Conservation (phyloP, 108 stramenopile species). For the Thalassiosira profunda region DNA sequence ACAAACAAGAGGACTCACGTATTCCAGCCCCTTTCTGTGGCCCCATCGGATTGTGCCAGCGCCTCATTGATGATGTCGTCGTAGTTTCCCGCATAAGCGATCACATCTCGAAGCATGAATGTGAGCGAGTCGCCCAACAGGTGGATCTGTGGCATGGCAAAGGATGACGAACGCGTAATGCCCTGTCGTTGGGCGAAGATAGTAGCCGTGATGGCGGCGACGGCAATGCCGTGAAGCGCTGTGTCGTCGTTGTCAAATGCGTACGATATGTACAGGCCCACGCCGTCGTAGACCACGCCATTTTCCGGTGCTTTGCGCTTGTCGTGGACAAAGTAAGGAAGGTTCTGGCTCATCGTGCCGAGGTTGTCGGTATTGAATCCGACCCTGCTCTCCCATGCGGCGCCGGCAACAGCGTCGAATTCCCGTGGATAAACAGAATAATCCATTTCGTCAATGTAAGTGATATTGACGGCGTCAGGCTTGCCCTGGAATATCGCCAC, state of each 20-base stretch:
- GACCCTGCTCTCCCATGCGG: background rate
- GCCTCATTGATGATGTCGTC: constrained; percentile 3
- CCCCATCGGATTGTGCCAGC: background rate
- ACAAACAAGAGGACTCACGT: too few relatives aligned
- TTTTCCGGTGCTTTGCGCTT: background rate
- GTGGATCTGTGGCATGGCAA: background rate
- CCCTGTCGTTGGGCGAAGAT: constrained; percentile 7
- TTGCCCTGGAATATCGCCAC: constrained; percentile 8
- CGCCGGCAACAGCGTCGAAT: constrained; percentile 7
- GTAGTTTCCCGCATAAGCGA: background rate
- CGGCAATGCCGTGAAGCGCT: background rate
- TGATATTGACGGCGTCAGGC: background rate
- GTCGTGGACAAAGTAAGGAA: background rate
- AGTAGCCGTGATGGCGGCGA: background rate
- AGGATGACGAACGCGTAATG: background rate
- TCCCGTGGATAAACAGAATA: constrained; percentile 1
- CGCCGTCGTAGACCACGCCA: background rate
- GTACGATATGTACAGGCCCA: background rate
- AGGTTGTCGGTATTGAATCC: background rate
- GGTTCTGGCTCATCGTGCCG: background rate
- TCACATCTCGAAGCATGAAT: constrained; percentile 5
- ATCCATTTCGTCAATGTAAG: background rate
- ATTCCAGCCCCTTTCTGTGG: background rate
- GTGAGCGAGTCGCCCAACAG: background rate
- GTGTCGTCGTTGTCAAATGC: background rate